These are phyloP conservation scores for Periconia digitata DNA, from an alignment of 2,329 filamentous ascomycete genomes.

Conservation along the genomic window DNA sequence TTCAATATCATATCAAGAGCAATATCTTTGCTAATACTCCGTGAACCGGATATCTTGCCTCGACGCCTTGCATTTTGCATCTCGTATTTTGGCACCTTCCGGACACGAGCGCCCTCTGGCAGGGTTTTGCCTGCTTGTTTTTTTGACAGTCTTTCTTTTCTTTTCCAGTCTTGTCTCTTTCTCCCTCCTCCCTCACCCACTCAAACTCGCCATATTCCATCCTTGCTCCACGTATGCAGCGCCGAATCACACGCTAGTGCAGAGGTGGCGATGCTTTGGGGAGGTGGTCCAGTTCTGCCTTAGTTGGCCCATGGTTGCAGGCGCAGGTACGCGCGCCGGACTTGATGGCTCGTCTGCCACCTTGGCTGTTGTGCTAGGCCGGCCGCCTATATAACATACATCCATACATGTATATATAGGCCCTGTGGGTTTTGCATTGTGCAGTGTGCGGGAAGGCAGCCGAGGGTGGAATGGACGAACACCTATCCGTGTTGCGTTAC, in stretches of 20 bases:
- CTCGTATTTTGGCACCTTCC: not conserved
- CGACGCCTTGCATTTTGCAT: not conserved
- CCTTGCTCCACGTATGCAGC: slow-evolving; percentile 6
- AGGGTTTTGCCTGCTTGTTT: not conserved
- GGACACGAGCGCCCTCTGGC: not conserved
- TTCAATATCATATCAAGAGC: not conserved
- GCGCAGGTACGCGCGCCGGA: slow-evolving; percentile 28
- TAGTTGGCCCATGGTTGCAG: slow-evolving; percentile 6
- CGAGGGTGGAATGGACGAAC: too few relatives aligned
- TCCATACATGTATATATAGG: not conserved
- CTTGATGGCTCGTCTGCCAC: not conserved
- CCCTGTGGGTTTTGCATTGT: too few relatives aligned
- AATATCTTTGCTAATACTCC: not conserved
- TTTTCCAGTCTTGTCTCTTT: not conserved
- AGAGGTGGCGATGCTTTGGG: slow-evolving; percentile 12
- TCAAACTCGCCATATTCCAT: too few relatives aligned
- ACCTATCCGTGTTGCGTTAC: too few relatives aligned
- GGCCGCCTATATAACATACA: too few relatives aligned
- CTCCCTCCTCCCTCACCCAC: slow-evolving; percentile 7
- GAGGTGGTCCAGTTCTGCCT: slow-evolving; percentile 6
- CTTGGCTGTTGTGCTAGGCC: not conserved
- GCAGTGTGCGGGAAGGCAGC: too few relatives aligned
- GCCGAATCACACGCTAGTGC: slow-evolving; percentile 16
- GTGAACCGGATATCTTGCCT: not conserved
- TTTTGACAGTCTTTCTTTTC: too few relatives aligned